A percentile compares a stretch with the other conserved stretches of the same genome.
Evolutionary conservation across 2,329 filamentous ascomycete genomes (phyloP).

Genomic region (Ceratocystis lukuohia): DNA sequence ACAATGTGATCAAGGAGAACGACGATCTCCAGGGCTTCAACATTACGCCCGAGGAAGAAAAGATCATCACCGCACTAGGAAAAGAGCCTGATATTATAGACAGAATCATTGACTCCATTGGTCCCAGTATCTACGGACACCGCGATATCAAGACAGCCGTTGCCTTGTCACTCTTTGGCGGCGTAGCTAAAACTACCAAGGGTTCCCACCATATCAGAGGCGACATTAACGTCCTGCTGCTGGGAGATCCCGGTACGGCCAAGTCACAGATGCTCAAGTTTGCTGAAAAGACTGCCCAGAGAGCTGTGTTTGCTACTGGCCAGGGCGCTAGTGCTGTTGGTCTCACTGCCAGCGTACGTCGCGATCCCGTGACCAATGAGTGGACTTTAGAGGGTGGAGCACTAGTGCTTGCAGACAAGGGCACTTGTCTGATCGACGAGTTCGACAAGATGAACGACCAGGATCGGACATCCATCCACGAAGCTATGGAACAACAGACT

Average conservation of each 20-base stretch:
- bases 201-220: conserved; percentile 85
- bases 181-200: conserved; percentile 80
- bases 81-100: conserved; percentile 85
- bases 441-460: conserved; percentile 99
- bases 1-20: conserved; percentile 92
- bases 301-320: conserved; percentile 93
- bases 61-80: conserved; percentile 73
- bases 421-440: conserved; percentile 92
- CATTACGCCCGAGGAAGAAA: conserved; percentile 88
- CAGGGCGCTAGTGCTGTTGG: conserved; percentile 95
- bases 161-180: conserved; percentile 85
- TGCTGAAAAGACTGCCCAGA: conserved; percentile 90
- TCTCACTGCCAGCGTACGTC: conserved; percentile 90
- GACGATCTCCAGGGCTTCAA: conserved; percentile 95
- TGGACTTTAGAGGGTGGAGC: conserved; percentile 97
- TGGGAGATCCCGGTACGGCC: conserved; percentile 93
- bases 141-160: conserved; percentile 95
- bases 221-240: conserved; percentile 92
- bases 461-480: conserved; percentile 94
- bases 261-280: conserved; percentile 98
- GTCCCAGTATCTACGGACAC: conserved; percentile 94
- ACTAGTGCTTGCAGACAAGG: conserved; percentile 84
- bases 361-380: conserved; percentile 87
- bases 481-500: conserved; percentile 99
- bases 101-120: conserved; percentile 83